Conservation (phyloP, 1,284 basidiomycete species). For the Peniophora sp. region DNA sequence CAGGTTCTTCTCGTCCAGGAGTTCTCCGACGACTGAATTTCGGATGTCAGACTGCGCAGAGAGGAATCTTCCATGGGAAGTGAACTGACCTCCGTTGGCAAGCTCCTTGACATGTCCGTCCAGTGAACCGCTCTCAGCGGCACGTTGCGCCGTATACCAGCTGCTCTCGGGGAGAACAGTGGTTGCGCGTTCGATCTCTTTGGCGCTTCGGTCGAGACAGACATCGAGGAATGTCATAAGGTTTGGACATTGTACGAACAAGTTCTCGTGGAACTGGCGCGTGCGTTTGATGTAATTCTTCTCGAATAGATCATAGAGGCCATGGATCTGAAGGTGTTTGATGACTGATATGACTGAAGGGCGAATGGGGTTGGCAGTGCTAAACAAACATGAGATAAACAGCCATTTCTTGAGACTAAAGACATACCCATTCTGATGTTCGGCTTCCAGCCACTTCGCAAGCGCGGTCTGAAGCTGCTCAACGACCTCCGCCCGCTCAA, state of each 20-base stretch:
- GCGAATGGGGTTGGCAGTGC: constrained; percentile 24
- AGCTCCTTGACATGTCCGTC: constrained; percentile 47
- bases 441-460: constrained; percentile 45
- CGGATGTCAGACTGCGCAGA: not conserved
- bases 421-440: constrained; percentile 40
- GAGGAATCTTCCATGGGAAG: not conserved
- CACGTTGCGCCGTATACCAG: constrained; percentile 38
- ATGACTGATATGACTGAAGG: constrained; percentile 38
- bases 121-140: constrained; percentile 47
- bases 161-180: constrained; percentile 44
- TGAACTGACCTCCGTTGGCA: constrained; percentile 40
- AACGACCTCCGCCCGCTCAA: constrained; percentile 38
- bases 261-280: constrained; percentile 35
- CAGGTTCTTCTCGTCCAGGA: constrained; percentile 45
- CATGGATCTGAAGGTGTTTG: constrained; percentile 43
- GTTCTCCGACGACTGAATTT: constrained; percentile 46
- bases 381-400: constrained; percentile 6
- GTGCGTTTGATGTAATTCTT: constrained; percentile 42
- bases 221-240: constrained; percentile 50
- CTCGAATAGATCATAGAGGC: constrained; percentile 51
- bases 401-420: not conserved
- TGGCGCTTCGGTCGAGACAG: constrained; percentile 35
- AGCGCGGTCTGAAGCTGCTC: constrained; percentile 42
- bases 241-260: constrained; percentile 29
- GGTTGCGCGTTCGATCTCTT: constrained; percentile 49